Base-by-base conservation (phyloP, 306 rosid species). In the Aeschynomene evenia region DNA sequence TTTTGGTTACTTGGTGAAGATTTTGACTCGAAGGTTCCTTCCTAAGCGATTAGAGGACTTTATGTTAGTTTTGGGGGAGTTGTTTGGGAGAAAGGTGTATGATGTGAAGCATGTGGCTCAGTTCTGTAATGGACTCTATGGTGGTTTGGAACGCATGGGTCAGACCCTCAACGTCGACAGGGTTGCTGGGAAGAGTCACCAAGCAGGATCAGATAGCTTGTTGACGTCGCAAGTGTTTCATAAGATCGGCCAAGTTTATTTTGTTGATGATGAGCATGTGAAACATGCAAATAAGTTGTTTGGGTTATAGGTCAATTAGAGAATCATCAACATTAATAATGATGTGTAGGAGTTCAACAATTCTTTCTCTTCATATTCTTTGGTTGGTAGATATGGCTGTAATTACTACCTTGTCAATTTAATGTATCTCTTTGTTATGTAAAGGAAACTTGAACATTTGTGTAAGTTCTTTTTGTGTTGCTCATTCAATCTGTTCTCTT, bases 181-280 rank as follows among this genome's bases (percentile, higher is more conserved):
- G 75, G 90, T 79, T 4, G 95, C 81, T 2, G 97, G 92, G 2
- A 91, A 88, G 51, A 84, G 86, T 72, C 97, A 91, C 46, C 95
- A 91, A 63, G 95, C 97, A 63, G 95, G 97, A 53, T 91, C 97
- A 0, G 97, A 91, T 12, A 84, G 92, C 78, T 74, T 91, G 81
- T 77, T 91, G 66, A 91, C 97, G 1, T 88, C 87, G 87, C 95
- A 86, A 10, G 89, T 90, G 1, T 91, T 91, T 28, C 85, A 86
- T 78, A 91, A 86, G 62, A 91, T 91, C 52, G 83, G 89, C 29
- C 90, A 91, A 16, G n/a, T 71, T 15, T 88, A 63, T 36, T 88
- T 91, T 63, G 87, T 69, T 5, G 72, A 72, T n/a, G 83, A 75
- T 24, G 91, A 75, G 29, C 84, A 90, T 66, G 82, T 77, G 23